Conservation (phyloP, 306 rosid genomes). For the Gleditsia sinensis region DNA sequence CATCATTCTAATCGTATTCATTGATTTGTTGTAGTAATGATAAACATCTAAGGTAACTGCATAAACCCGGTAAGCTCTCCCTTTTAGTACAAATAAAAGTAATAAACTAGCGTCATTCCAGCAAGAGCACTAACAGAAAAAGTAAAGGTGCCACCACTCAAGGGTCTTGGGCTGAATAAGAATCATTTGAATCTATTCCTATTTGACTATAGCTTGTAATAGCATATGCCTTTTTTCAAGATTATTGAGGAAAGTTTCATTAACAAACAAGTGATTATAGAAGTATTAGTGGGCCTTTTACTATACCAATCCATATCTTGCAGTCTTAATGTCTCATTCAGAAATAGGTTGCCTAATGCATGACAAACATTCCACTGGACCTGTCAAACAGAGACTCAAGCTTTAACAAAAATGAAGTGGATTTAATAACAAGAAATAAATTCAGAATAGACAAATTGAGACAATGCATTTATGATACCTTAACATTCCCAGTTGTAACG, state of each 20-base stretch:
- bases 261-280: background rate
- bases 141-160: background rate
- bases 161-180: background rate
- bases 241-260: background rate
- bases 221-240: background rate
- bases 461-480: slow-evolving; percentile 55
- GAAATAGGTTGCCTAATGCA: slow-evolving; percentile 91
- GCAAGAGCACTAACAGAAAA: background rate
- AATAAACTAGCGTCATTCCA: background rate
- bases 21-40: background rate
- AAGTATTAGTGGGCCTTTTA: slow-evolving; percentile 7
- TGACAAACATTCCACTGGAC: slow-evolving; percentile 99
- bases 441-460: slow-evolving; percentile 25
- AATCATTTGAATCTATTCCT: background rate
- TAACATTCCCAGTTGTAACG: slow-evolving; percentile 84
- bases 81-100: background rate
- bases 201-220: background rate
- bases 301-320: slow-evolving; percentile 85
- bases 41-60: too few species aligned
- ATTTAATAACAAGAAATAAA: slow-evolving; percentile 18
- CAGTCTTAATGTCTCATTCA: slow-evolving; percentile 80
- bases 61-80: background rate
- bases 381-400: slow-evolving; percentile 48
- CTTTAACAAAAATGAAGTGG: slow-evolving; percentile 25
- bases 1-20: background rate